These are phyloP conservation scores for Bipolaris sorokiniana DNA, from an alignment of 2,329 filamentous ascomycete genomes.

Conservation along the genomic window DNA sequence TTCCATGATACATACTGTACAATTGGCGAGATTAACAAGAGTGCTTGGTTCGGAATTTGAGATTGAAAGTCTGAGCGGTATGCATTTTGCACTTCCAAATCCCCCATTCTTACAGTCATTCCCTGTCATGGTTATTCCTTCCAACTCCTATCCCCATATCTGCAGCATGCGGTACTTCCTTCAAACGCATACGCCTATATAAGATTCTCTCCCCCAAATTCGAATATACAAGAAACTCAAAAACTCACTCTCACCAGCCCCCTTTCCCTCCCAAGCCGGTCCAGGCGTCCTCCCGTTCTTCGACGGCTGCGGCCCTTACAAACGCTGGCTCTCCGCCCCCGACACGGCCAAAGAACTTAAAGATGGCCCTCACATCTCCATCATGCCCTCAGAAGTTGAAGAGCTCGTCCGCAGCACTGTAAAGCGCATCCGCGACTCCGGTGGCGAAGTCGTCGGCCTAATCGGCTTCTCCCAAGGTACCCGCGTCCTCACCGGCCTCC, in stretches of 20 bases:
- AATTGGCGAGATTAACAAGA: slow-evolving; percentile 39
- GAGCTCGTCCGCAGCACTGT: slow-evolving; percentile 27
- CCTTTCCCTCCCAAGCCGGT: slow-evolving; percentile 42
- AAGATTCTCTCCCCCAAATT: too few relatives aligned
- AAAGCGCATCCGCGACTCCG: slow-evolving; percentile 13
- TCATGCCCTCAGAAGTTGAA: slow-evolving; percentile 27
- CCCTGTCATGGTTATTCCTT: background rate
- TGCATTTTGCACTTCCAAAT: background rate
- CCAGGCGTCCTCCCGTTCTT: slow-evolving; percentile 49
- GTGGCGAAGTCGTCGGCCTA: slow-evolving; percentile 36
- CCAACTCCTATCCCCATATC: background rate
- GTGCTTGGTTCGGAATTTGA: slow-evolving; percentile 34
- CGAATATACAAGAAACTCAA: slow-evolving; percentile 6
- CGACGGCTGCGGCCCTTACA: slow-evolving; percentile 47
- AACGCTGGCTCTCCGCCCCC: slow-evolving; percentile 37
- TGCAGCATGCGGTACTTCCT: too few relatives aligned
- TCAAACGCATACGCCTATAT: too few relatives aligned
- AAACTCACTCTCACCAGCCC: slow-evolving; percentile 22
- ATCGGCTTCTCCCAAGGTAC: slow-evolving; percentile 46
- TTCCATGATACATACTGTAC: slow-evolving; percentile 41
- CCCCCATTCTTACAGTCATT: background rate
- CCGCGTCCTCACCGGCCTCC: slow-evolving; percentile 41
- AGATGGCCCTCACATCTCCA: slow-evolving; percentile 13
- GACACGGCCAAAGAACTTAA: slow-evolving; percentile 27
- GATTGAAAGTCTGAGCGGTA: slow-evolving; percentile 36